Evolutionary conservation across 179 eudicot genomes (phyloP), one percentile per base, ranked within the genome.

Genomic region (Silene coronaria): DNA sequence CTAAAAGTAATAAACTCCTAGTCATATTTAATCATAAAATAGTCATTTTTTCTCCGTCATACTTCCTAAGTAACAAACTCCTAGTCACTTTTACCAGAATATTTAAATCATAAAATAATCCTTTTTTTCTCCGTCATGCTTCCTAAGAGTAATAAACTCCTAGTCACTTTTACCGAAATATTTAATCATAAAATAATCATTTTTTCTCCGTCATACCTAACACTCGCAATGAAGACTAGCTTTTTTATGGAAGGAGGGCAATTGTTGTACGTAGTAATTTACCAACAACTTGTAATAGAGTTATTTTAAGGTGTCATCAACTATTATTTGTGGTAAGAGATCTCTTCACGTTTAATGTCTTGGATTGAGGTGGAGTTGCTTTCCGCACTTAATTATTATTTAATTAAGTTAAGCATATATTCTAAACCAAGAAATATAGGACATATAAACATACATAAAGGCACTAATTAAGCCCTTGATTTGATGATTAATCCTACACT

Each of bases 261-360:
- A 34, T 1, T 32, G 70, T 0, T 32, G 48, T 66, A 32, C 38
- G 21, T 66, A 66, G 26, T 66, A 53, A 3, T 53, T 53, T 42
- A 42, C n/a, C 70, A 24, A 62, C 13, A 66, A 32, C 12, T 51
- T 48, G 61, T 14, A 26, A 12, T 45, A 45, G 73, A 70, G 60
- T 71, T 30, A 28, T 26, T 72, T 72, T 72, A 0, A 17, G 65
- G 65, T 72, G 75, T 72, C 65, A 11, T 72, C 26, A 58, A 30
- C 23, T 30, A 24, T 46, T 30, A 24, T 46, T 48, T 72, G 75
- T 46, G 67, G 72, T 70, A 71, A 71, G 64, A 53, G 74, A 53
- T 77, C 22, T 67, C 84, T 61, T 84, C 62, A 57, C 74, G 79
- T 59, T 81, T 53, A 76, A 71, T 70, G 63, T 65, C 81, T 72